Evolutionary conservation across 768 basidiomycete genomes (phyloP).

Genomic region (Rhizopogon salebrosus): DNA sequence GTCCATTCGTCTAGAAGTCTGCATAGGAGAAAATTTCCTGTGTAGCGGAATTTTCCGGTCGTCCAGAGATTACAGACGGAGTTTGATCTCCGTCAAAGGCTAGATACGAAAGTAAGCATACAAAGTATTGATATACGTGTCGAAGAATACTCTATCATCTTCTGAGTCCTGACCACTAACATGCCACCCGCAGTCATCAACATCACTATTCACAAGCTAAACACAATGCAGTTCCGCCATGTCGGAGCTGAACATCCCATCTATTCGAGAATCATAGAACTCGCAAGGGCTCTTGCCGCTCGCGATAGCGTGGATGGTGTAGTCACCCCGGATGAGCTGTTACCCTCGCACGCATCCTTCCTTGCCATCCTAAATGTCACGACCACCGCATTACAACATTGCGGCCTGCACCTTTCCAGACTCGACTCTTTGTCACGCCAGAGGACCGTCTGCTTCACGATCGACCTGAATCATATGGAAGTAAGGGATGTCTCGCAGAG

Average conservation of each 20-base stretch:
- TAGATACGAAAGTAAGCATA: too few relatives aligned
- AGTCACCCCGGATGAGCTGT: not conserved
- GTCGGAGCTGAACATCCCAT: not conserved
- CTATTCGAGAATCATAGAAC: not conserved
- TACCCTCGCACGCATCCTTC: not conserved
- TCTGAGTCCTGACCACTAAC: not conserved
- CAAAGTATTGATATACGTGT: too few relatives aligned
- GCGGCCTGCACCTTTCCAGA: not conserved
- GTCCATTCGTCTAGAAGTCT: too few relatives aligned
- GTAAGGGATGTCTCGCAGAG: not conserved
- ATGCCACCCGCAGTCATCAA: not conserved
- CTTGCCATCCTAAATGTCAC: not conserved
- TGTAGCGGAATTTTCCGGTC: too few relatives aligned
- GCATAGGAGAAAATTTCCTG: too few relatives aligned
- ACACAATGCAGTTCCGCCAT: slow-evolving; percentile 1
- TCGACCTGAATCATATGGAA: not conserved
- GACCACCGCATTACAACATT: not conserved
- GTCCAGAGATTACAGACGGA: too few relatives aligned
- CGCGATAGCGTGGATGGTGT: not conserved
- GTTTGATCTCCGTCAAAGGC: too few relatives aligned
- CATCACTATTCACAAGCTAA: not conserved
- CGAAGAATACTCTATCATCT: not conserved
- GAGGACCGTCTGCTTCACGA: not conserved
- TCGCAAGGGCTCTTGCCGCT: not conserved
- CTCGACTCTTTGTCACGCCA: not conserved